Evolutionary conservation across 2,329 filamentous ascomycete species (phyloP).

Genomic region (Xylariaceae sp.): DNA sequence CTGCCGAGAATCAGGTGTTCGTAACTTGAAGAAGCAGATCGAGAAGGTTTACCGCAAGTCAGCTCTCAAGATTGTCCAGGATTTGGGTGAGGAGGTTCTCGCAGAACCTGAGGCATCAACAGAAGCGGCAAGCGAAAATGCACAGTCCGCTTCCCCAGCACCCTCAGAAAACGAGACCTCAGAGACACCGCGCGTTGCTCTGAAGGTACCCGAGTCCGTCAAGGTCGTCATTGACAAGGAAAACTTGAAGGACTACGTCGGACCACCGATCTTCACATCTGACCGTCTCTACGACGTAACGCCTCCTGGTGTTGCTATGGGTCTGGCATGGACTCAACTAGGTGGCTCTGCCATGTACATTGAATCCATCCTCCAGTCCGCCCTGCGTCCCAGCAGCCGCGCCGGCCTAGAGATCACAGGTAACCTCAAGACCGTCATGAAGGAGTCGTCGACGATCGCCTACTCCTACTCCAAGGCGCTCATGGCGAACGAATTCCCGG

Average conservation of each 20-base stretch:
- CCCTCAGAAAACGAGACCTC: slow-evolving; percentile 58
- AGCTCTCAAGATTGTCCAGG: slow-evolving; percentile 92
- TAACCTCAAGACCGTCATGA: slow-evolving; percentile 95
- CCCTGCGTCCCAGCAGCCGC: slow-evolving; percentile 66
- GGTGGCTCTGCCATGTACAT: slow-evolving; percentile 95
- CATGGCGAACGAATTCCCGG: slow-evolving; percentile 76
- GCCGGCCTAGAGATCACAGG: slow-evolving; percentile 86
- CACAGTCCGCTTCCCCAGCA: slow-evolving; percentile 30
- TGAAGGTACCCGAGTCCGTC: slow-evolving; percentile 81
- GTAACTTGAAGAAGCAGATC: slow-evolving; percentile 98
- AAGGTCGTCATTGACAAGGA: slow-evolving; percentile 82
- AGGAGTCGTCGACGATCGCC: slow-evolving; percentile 90
- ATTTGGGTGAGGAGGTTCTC: slow-evolving; percentile 79
- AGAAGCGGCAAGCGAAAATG: slow-evolving; percentile 62
- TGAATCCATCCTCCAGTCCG: slow-evolving; percentile 87
- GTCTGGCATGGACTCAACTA: slow-evolving; percentile 95
- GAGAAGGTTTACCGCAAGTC: slow-evolving; percentile 98
- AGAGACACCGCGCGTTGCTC: slow-evolving; percentile 65
- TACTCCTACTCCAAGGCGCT: slow-evolving; percentile 93
- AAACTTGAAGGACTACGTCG: slow-evolving; percentile 94
- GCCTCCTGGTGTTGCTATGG: slow-evolving; percentile 93
- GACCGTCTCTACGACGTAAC: slow-evolving; percentile 92
- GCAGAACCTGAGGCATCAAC: slow-evolving; percentile 79
- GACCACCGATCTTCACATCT: slow-evolving; percentile 89
- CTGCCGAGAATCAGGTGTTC: slow-evolving; percentile 92